Evolutionary conservation across 129 eudicot genomes (phyloP), one percentile per base, ranked within the genome.

Genomic region (Artemisia annua): DNA sequence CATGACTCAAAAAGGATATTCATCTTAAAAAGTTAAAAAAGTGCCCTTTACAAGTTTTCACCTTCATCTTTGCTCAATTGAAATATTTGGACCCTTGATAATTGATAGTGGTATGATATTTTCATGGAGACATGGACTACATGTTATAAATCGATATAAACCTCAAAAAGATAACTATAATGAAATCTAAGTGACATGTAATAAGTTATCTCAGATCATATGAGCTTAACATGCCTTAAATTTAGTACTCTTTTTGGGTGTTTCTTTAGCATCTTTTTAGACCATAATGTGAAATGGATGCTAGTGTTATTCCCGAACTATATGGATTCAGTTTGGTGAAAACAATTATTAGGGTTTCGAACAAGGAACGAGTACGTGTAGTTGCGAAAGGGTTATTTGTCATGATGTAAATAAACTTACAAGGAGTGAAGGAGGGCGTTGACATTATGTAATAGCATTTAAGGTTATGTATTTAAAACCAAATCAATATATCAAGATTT

Each of bases 1-100:
- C 16, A 24, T 59, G n/a, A 59, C 65, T 24, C 67, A 48, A 50
- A 69, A 76, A 48, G 67, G 15, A 28, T 12, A 77, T 77, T 54
- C 22, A 61, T 60, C 50, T 48, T 32, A 54, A 46, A 78, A 71
- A 44, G 35, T 54, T 28, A 35, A 35, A 35, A 35, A 35, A 10
- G 8, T 7, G 9, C 9, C 44, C 9, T 35, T 35, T 78, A 44
- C 43, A 17, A 2, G 17, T 55, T 5, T 5, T 14, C 18, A 11
- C 82, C 78, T 71, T 55, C 13, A 26, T 3, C 10, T 71, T 71
- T 78, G 0, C 8, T 30, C 46, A 48, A 3, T 53, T 54, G 43
- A 11, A 44, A 64, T 14, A 24, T 46, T 44, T 71, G 50, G 12
- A 46, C 17, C 67, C 53, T 70, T 71, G 17, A 4, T 77, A 20